Base-by-base conservation (phyloP, 371 early-diverging fungal genomes). In the Mucor piriformis region DNA sequence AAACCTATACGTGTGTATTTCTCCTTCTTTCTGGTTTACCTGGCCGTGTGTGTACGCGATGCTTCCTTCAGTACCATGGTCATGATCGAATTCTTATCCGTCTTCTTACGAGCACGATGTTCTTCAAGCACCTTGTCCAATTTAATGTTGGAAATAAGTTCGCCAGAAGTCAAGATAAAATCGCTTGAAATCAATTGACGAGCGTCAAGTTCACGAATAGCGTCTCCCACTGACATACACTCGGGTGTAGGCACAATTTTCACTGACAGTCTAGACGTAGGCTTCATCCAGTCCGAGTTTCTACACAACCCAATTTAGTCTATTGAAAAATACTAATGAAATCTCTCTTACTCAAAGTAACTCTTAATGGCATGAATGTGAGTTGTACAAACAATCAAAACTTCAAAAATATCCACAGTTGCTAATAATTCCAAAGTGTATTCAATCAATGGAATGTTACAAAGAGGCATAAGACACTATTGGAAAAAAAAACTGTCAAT, bases 361-460 rank as follows among this genome's bases (percentile, higher is more conserved):
- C 76, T 77, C 64, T 85, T 87, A 70, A 98, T 91, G 58, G 86
- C 74, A 27, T 95, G 92, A 25, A 91, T 76, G 63, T 95, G 95
- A 13, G 91, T 83, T 35, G 91, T 86, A 74, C 93, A 92, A 38
- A 95, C 84, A 54, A 98, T 69, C 66, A 89, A 91, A 8, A 95
- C 85, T 66, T 96, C 95, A 61, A 90, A 81, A 1, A 97, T 92
- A 47, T 91, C 91, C 2, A 93, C 88, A 2, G 84, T 72, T 6
- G 93, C 93, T 44, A 98, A 78, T 50, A 91, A 83, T 72, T 98
- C 98, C 50, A 98, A 82, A 3, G 95, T 91, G 67, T 96, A 97
- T 70, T 96, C 95, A 63, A 98, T 91, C 63, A 97, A 72, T 0
- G 98, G 98, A 18, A 95, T 88, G 69, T 97, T 96, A 79, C 91